Evolutionary conservation across 2,329 filamentous ascomycete species (phyloP).

Genomic region (Amauroascus niger): DNA sequence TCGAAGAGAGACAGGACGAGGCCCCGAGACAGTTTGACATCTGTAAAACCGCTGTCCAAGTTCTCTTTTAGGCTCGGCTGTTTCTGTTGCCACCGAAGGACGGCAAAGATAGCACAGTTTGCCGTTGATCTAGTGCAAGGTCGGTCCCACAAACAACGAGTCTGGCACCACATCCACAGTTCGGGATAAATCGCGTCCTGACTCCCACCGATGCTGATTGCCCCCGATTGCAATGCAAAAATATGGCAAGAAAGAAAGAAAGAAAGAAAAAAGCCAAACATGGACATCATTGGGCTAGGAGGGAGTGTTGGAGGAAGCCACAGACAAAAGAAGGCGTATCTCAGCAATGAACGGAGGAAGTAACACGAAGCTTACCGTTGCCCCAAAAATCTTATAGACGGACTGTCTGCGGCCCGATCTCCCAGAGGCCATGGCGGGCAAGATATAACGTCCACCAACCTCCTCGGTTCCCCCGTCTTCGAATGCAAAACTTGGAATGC

Average conservation of each 20-base stretch:
- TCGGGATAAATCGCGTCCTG: conserved; percentile 15
- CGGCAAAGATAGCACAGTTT: neutral
- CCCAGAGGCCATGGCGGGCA: conserved; percentile 25
- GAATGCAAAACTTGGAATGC: no score
- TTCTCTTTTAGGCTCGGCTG: neutral
- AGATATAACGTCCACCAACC: neutral
- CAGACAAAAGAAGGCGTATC: neutral
- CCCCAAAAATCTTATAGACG: conserved; percentile 30
- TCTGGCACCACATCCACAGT: neutral
- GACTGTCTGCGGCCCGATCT: conserved; percentile 24
- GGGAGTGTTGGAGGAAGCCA: neutral
- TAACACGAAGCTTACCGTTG: conserved; percentile 26
- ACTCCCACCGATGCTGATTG: neutral
- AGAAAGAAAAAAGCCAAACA: neutral
- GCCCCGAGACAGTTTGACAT: neutral
- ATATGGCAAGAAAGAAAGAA: neutral
- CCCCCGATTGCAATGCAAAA: neutral
- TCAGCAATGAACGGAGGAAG: neutral
- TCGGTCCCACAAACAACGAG: neutral
- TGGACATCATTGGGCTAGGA: no score
- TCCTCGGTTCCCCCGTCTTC: neutral
- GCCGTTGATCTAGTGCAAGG: neutral
- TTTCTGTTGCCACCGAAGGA: neutral
- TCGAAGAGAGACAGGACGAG: neutral
- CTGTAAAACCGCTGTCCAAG: neutral